Conservation (phyloP, 768 basidiomycete species). For the Suillus ampliporus region DNA sequence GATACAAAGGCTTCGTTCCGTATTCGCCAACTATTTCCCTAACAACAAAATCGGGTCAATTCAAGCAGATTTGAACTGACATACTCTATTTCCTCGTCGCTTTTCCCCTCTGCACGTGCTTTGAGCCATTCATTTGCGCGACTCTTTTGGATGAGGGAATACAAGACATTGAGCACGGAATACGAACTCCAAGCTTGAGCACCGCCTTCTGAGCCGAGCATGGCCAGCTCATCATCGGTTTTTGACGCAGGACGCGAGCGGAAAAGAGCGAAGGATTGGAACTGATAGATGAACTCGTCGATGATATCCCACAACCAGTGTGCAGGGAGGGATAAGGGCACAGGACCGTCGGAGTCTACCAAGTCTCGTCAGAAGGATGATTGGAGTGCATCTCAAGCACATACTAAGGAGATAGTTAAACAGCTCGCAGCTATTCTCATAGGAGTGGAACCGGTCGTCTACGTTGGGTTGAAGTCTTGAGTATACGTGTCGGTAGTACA, state of each 20-base stretch:
- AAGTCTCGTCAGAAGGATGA: background rate
- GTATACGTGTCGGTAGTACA: slow-evolving; percentile 96
- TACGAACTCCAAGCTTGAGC: slow-evolving; percentile 96
- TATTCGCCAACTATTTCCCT: slow-evolving; percentile 93
- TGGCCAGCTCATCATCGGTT: slow-evolving; percentile 84
- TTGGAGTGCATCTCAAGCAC: slow-evolving; percentile 30
- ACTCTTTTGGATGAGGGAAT: slow-evolving; percentile 97
- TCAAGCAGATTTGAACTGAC: slow-evolving; percentile 34
- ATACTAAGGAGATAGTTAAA: slow-evolving; percentile 96
- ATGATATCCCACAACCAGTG: slow-evolving; percentile 99
- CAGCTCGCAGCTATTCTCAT: slow-evolving; percentile 96
- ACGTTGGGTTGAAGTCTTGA: slow-evolving; percentile 93
- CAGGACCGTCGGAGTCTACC: slow-evolving; percentile 91
- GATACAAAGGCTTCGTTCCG: slow-evolving; percentile 87
- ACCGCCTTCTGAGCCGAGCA: slow-evolving; percentile 80
- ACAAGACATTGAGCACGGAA: slow-evolving; percentile 96
- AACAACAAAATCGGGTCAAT: slow-evolving; percentile 13
- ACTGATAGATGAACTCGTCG: slow-evolving; percentile 98
- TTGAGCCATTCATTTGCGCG: slow-evolving; percentile 91
- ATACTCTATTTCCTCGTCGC: slow-evolving; percentile 82
- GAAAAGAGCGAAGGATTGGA: slow-evolving; percentile 95
- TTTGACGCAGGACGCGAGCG: slow-evolving; percentile 84
- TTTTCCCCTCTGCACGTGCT: slow-evolving; percentile 81
- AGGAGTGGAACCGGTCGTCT: slow-evolving; percentile 97
- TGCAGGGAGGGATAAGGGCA: slow-evolving; percentile 90